Base-by-base conservation (phyloP, 2,329 filamentous ascomycete species). In the Claviceps cyperi region DNA sequence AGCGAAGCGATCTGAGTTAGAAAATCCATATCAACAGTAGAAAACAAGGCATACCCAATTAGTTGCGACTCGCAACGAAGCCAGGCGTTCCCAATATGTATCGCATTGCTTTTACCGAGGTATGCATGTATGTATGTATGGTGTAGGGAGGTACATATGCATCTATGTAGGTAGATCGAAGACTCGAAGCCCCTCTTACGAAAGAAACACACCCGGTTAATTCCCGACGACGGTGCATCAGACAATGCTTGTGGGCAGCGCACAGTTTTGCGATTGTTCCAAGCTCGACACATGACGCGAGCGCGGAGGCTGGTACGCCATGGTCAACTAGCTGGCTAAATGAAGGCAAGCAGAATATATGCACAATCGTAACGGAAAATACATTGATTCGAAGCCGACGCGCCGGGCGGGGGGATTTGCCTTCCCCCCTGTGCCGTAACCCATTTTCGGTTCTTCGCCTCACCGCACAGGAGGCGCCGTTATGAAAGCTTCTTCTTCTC, bases 171-270 rank as follows among this genome's bases (percentile, higher is more conserved):
- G n/a, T n/a, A 4, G 40, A 5, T 5, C 2, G 19, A 15, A 43
- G 19, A 22, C 5, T 32, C 28, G 9, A 32, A 14, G 40, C 11
- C 40, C 19, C 19, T 43, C 40, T 4, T 5, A 14, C 6, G 5
- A 54, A 53, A 50, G 50, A 50, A 49, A 48, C 56, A 48, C 56
- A 57, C 43, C 56, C 56, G 56, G 56, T 49, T 28, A 56, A 56
- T 53, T 55, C 17, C 56, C 56, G 56, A 56, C 48, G 45, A 51
- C 37, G 38, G 36, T 43, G 43, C 24, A 11, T 3, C 36, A 50
- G 8, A 56, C 51, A 53, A 54, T 38, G 24, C 48, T 22, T 46
- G 17, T 21, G 46, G 21, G 22, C 13, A 11, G 22, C 48, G 17
- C 19, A 28, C 6, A 45, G 14, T 13, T 22, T 47, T 28, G 11